Conservation (phyloP, 257 asterid genomes). For the Solanum rostratum region DNA sequence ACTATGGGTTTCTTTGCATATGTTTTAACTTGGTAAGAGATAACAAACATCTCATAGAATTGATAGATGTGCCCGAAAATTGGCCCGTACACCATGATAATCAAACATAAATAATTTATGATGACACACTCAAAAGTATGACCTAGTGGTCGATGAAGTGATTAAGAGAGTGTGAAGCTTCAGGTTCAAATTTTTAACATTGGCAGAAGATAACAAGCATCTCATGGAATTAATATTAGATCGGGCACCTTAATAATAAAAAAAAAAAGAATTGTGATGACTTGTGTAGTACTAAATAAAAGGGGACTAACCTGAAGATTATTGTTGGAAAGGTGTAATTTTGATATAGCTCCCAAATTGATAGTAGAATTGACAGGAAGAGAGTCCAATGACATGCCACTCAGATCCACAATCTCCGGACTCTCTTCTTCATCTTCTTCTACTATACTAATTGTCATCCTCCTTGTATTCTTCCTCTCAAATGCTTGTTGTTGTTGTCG, state of each 20-base stretch:
- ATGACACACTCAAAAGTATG: no score
- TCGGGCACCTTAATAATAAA: no score
- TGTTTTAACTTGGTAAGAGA: background rate
- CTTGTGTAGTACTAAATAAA: no score
- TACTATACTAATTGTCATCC: background rate
- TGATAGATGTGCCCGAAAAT: no score
- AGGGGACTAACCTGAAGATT: conserved; percentile 52
- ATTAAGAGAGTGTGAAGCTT: no score
- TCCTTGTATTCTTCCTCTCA: background rate
- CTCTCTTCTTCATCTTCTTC: conserved; percentile 3
- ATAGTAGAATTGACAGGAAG: conserved; percentile 38
- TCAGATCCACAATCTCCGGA: conserved; percentile 59
- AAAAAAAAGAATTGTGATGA: no score
- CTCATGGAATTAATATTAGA: no score
- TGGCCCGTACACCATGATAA: no score
- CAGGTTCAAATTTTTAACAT: no score
- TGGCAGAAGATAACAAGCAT: rapidly evolving
- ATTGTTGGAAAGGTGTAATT: conserved; percentile 79
- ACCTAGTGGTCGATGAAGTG: no score
- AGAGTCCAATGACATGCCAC: conserved; percentile 54
- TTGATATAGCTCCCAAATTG: conserved; percentile 49
- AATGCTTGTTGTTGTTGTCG: background rate
- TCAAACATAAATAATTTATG: background rate
- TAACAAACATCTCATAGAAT: no score
- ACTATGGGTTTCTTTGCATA: no score